phyloP scores from a whole-genome alignment of 331 rosid species.

The Rosa hybrid region DNA sequence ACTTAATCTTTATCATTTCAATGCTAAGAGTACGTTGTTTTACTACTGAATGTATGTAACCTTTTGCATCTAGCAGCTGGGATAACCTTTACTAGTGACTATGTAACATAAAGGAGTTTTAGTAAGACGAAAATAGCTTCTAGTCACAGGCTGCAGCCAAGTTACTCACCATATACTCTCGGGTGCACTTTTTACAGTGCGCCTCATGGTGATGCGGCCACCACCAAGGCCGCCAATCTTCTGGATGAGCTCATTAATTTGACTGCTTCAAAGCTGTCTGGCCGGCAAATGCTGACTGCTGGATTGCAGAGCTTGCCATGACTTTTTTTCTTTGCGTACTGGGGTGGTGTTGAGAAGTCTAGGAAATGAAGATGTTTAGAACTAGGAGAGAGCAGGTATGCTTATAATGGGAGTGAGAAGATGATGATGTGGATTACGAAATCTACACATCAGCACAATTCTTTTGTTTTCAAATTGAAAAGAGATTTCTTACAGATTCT shows the following conservation, averaged over 20 bases:
- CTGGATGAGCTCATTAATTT: constrained; percentile 61
- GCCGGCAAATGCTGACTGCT: constrained; percentile 80
- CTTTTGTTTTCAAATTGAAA: constrained; percentile 10
- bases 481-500: constrained; percentile 57
- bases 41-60: no score
- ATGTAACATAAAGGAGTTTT: no score
- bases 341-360: constrained; percentile 16
- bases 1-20: no score
- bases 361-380: background rate
- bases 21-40: no score
- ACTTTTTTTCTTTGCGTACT: background rate
- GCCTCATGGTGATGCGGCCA: constrained; percentile 77
- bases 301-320: constrained; percentile 86
- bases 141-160: background rate
- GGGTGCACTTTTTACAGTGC: constrained; percentile 79
- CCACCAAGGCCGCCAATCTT: constrained; percentile 54
- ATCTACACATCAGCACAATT: constrained; percentile 51
- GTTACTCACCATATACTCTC: constrained; percentile 64
- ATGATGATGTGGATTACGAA: constrained; percentile 70
- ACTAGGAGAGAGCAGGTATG: constrained; percentile 1
- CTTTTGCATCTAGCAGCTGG: no score
- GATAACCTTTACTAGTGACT: no score
- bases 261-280: constrained; percentile 69
- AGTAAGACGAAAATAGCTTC: background rate
- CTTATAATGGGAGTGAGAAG: constrained; percentile 33